These are phyloP conservation scores for Microsporum ferrugineum DNA, from an alignment of 2,329 filamentous ascomycete genomes.

Conservation along the genomic window DNA sequence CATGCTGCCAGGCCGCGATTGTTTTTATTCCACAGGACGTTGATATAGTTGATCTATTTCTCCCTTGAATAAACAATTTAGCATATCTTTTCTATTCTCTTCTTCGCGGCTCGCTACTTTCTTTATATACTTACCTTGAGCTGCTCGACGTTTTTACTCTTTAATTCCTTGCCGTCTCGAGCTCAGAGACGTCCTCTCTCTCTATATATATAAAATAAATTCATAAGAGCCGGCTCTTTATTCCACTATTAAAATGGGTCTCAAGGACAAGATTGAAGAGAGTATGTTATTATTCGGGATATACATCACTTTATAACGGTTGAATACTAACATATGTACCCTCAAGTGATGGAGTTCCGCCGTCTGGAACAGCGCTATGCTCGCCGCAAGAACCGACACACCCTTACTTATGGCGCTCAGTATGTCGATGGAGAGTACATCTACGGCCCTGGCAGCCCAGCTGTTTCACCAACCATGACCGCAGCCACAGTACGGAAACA, in stretches of 20 bases:
- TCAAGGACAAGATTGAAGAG: constrained; percentile 41
- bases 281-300: constrained; percentile 28
- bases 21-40: not conserved
- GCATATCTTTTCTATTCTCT: constrained; percentile 2
- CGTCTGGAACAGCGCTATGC: constrained; percentile 93
- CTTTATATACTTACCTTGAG: not conserved
- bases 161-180: not conserved
- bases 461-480: constrained; percentile 23
- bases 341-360: constrained; percentile 66
- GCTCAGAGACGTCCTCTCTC: not conserved
- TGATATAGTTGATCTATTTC: constrained; percentile 2
- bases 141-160: not conserved
- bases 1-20: not conserved
- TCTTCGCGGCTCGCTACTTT: not conserved
- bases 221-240: not conserved
- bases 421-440: constrained; percentile 96
- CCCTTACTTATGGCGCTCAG: constrained; percentile 75
- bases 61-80: not conserved
- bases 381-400: constrained; percentile 76
- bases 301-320: constrained; percentile 22
- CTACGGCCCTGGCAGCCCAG: constrained; percentile 41
- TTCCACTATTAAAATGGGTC: constrained; percentile 29
- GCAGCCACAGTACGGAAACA: constrained; percentile 31
- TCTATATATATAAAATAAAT: not conserved
- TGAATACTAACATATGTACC: constrained; percentile 20